phyloP scores from a whole-genome alignment of 2,329 filamentous ascomycete species.

The Paracorniculantispora psalliotae region DNA sequence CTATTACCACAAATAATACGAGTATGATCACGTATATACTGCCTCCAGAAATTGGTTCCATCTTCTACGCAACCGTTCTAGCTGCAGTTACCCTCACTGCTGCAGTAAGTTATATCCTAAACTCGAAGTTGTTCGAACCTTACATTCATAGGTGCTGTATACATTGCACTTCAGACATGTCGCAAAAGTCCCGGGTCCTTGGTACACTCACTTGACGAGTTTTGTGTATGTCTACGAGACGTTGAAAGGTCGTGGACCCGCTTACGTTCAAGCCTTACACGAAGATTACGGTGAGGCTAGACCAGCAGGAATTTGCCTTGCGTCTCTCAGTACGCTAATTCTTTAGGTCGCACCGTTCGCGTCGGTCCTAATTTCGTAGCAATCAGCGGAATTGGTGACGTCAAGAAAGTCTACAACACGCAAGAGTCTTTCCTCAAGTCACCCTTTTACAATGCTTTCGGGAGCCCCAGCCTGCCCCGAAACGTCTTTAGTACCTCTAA shows the following conservation, averaged over 20 bases:
- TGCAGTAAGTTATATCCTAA: too few relatives aligned
- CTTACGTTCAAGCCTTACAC: background rate
- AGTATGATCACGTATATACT: too few relatives aligned
- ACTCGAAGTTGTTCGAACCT: too few relatives aligned
- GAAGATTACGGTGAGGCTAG: background rate
- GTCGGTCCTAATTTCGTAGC: constrained; percentile 15
- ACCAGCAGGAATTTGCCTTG: background rate
- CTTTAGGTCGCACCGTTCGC: constrained; percentile 8
- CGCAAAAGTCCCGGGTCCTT: background rate
- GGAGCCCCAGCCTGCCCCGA: background rate
- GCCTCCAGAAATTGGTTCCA: too few relatives aligned
- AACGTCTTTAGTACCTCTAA: background rate
- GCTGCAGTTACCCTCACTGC: too few relatives aligned
- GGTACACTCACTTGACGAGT: background rate
- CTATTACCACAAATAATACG: too few relatives aligned
- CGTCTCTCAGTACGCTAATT: background rate
- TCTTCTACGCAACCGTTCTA: too few relatives aligned
- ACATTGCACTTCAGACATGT: background rate
- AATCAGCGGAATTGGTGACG: background rate
- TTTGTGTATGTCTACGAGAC: background rate
- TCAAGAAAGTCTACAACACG: constrained; percentile 1
- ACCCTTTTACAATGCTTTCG: background rate
- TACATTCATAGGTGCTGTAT: too few relatives aligned
- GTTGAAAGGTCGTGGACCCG: background rate
- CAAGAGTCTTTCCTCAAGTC: background rate